A percentile compares a stretch with the other conserved stretches of the same genome.
Evolutionary conservation across 1,284 basidiomycete species (phyloP).

Genomic region (Cerioporus squamosus): DNA sequence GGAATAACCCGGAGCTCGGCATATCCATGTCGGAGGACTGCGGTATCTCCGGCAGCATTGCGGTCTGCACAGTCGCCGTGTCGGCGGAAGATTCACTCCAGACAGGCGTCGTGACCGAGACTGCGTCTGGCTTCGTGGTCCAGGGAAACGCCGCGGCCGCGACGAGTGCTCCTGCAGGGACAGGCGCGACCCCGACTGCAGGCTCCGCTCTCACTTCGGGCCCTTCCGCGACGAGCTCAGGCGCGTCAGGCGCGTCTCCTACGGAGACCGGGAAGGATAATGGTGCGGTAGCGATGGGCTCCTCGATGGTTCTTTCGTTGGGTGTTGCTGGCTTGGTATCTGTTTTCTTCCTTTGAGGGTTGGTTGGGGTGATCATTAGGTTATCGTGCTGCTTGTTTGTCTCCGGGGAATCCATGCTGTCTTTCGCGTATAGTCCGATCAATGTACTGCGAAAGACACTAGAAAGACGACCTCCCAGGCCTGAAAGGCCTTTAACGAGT

Average conservation of each 20-base stretch:
- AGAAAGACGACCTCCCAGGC: too few relatives aligned
- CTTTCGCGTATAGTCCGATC: too few relatives aligned
- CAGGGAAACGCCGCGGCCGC: conserved; percentile 23
- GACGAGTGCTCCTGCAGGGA: background rate
- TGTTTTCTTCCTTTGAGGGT: conserved; percentile 17
- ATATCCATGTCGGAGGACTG: conserved; percentile 30
- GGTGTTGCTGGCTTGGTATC: conserved; percentile 16
- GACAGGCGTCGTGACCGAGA: conserved; percentile 22
- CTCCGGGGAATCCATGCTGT: too few relatives aligned
- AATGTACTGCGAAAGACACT: too few relatives aligned
- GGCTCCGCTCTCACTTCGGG: conserved; percentile 2
- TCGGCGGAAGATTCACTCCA: conserved; percentile 5
- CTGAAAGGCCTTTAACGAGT: background rate
- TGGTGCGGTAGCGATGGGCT: conserved; percentile 7
- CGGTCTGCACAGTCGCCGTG: conserved; percentile 30
- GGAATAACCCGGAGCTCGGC: conserved; percentile 16
- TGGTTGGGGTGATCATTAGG: background rate
- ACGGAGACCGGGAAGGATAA: conserved; percentile 9
- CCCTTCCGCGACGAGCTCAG: conserved; percentile 1
- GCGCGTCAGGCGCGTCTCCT: background rate
- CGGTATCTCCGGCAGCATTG: conserved; percentile 25
- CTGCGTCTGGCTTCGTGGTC: conserved; percentile 28
- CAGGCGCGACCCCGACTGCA: background rate
- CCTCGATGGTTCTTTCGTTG: conserved; percentile 10
- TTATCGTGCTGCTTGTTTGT: background rate